Evolutionary conservation across 768 basidiomycete species (phyloP), one percentile per base, ranked within the genome.

Genomic region (Clitopilus passeckerianus): DNA sequence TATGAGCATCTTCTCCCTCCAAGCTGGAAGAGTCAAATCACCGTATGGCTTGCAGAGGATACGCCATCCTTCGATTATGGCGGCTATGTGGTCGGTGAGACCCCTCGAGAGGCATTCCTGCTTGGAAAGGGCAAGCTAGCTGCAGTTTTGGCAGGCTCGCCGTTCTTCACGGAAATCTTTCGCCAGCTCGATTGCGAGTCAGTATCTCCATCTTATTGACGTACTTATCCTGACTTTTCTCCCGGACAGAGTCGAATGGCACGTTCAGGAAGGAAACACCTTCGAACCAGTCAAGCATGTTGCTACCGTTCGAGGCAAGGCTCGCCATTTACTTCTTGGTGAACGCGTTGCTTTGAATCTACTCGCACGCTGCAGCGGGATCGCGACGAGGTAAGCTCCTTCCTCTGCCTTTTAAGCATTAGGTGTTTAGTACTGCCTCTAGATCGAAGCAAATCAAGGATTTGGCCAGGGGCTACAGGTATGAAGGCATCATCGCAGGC

Each of bases 21-120:
- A 0, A 92, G 87, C 67, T 98, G 95, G 96, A 93, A 90, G 71
- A 66, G 82, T 0, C 87, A 93, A 63, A 82, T 98, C 57, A 75
- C 81, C 1, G 75, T 70, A 14, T 99, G 96, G 96, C 83, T 95
- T 30, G 84, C 84, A 7, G 96, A 99, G 74, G 96, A 98, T 69
- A 91, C 89, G 0, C 96, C 96, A 0, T 95, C 93, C 0, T 97
- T 98, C 65, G 96, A 99, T 73, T 97, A 93, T 64, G 95, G 91
- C 37, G 96, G 96, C 1, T 96, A 90, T 68, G 93, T 98, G 53
- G 96, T 99, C 8, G 96, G 96, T 14, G 95, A 98, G 68, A 89
- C 83, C 6, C 75, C 83, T 35, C 86, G 93, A 43, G 87, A 91
- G 70, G 97, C 97, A 6, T 89, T 87, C 68, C 82, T 98, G 16